Percentiles rank a stretch among this genome's conserved stretches.
Evolutionary conservation across 108 stramenopile genomes (phyloP).

Genomic region (Fistulifera solaris): DNA sequence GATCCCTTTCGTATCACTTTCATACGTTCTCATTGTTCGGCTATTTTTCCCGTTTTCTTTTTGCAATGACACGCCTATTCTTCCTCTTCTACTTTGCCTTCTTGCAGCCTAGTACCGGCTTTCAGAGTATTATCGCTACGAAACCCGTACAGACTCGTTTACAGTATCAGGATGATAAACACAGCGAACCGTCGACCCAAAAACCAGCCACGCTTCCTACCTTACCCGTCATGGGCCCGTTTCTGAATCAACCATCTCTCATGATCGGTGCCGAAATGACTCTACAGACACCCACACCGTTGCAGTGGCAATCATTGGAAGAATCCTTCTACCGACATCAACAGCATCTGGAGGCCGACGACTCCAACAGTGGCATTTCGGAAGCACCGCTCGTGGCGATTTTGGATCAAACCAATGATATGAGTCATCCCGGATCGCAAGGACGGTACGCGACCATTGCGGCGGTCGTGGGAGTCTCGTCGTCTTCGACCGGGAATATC

Average conservation of each 20-base stretch:
- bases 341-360: background rate
- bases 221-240: conserved; percentile 33
- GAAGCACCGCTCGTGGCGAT: conserved; percentile 50
- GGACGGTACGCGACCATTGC: conserved; percentile 43
- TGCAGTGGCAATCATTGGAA: conserved; percentile 37
- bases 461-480: conserved; percentile 37
- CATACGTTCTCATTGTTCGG: too few species aligned
- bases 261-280: conserved; percentile 21
- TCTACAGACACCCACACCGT: conserved; percentile 31
- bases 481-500: background rate
- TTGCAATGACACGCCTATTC: too few species aligned
- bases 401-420: conserved; percentile 28
- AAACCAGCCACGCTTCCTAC: background rate
- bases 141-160: too few species aligned
- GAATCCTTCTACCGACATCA: conserved; percentile 18
- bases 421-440: background rate
- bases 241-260: conserved; percentile 19
- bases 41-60: too few species aligned
- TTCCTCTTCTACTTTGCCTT: too few species aligned
- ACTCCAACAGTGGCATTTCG: conserved; percentile 10
- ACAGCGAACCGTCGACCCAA: too few species aligned
- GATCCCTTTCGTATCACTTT: too few species aligned
- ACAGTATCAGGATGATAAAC: too few species aligned
- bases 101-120: too few species aligned
- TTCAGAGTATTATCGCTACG: too few species aligned